Base-by-base conservation (phyloP, 2,329 filamentous ascomycete genomes). In the Cadophora gregata region DNA sequence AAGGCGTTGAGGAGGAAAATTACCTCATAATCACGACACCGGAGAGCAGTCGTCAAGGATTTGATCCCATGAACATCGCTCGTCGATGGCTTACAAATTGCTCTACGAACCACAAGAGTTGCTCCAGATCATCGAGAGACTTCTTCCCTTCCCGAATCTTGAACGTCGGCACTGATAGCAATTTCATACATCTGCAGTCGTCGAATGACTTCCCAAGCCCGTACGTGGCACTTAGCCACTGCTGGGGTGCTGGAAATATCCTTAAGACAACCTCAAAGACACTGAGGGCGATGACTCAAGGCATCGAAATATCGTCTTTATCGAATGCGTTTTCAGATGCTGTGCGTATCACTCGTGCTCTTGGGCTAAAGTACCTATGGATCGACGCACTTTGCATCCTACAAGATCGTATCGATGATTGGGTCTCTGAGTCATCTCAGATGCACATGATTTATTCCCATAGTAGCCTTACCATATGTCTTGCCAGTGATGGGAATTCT, bases 381-480 rank as follows among this genome's bases (percentile, higher is more conserved):
- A 66, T 66, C n/a, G 64, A 66, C 24, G 56, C 64, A 27, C 45
- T 63, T 14, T 66, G 64, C 36, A 66, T 66, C 31, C 38, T 63
- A 12, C 59, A 66, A 42, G 64, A 66, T 60, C 47, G 45, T 29
- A n/a, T n/a, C 9, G 60, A 50, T 24, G 64, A 66, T 12, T 63
- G 51, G 64, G 47, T 48, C 14, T 59, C 38, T 16, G 59, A 66
- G 53, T 56, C 60, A 21, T 56, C 53, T 6, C 31, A 55, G 31
- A 66, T 66, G 59, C 42, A 47, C 53, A 63, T 59, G 19, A 42
- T 66, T 14, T 63, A 63, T 33, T 59, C 60, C 45, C 42, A 63
- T 31, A 51, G 51, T 10, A 59, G 53, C 19, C 53, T 66, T 4
- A 66, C 60, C 9, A 66, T 66, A 24, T 66, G 48, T n/a, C 25